Conservation (phyloP, 2,329 filamentous ascomycete species). For the Paraconiothyrium brasiliense region DNA sequence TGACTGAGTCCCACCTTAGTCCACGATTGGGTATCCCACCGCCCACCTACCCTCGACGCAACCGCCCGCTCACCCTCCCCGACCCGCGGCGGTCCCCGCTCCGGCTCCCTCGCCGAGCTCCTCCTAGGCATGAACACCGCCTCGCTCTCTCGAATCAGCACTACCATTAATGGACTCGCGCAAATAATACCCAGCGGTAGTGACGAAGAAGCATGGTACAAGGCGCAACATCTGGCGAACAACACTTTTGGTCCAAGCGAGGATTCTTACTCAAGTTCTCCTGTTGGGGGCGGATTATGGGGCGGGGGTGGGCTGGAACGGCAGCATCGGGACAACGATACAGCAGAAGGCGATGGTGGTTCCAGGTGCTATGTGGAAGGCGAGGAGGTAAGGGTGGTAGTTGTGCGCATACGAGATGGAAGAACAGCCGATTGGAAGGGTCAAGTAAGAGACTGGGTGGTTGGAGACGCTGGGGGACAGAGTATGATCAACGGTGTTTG, state of each 20-base stretch:
- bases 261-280: constrained; percentile 39
- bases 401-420: constrained; percentile 84
- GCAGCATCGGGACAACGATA: constrained; percentile 50
- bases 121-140: constrained; percentile 92
- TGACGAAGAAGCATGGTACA: constrained; percentile 86
- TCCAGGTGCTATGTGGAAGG: constrained; percentile 77
- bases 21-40: constrained; percentile 96
- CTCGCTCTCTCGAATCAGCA: constrained; percentile 86
- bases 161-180: constrained; percentile 91
- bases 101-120: constrained; percentile 81
- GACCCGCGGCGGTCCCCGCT: constrained; percentile 58
- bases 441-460: constrained; percentile 80
- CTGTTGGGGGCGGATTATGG: constrained; percentile 51
- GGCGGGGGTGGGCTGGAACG: constrained; percentile 57
- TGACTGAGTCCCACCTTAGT: constrained; percentile 58
- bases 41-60: constrained; percentile 75
- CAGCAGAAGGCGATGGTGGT: constrained; percentile 55
- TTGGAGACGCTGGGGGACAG: constrained; percentile 6
- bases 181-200: constrained; percentile 75
- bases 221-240: constrained; percentile 84
- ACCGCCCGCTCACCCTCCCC: constrained; percentile 67
- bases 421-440: constrained; percentile 96
- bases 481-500: constrained; percentile 13
- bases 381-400: constrained; percentile 85
- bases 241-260: constrained; percentile 76